phyloP scores from a whole-genome alignment of 176 grass and related monocot species.

The Paspalum vaginatum region DNA sequence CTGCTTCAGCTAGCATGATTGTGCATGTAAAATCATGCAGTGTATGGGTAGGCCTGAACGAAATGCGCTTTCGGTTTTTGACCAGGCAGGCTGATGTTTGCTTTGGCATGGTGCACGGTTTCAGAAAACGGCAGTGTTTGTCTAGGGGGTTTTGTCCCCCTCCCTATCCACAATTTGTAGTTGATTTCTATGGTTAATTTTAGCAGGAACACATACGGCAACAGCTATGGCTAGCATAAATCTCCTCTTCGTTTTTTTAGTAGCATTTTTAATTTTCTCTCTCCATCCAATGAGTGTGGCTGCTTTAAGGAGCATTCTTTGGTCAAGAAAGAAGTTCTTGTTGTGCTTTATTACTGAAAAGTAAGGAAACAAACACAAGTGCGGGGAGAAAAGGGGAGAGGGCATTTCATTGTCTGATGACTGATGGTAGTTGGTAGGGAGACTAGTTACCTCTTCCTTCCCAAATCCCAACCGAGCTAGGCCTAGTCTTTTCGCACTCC shows the following conservation, averaged over 20 bases:
- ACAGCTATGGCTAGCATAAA: neutral
- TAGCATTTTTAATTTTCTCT: neutral
- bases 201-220: neutral
- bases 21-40: slow-evolving; percentile 33
- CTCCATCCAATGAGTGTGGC: slow-evolving; percentile 10
- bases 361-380: slow-evolving; percentile 12
- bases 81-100: neutral
- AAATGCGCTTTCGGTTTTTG: slow-evolving; percentile 38
- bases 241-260: neutral
- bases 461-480: neutral
- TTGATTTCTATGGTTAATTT: neutral
- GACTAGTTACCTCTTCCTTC: neutral
- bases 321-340: slow-evolving; percentile 31
- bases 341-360: slow-evolving; percentile 5
- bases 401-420: neutral
- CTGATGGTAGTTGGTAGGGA: neutral
- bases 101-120: neutral
- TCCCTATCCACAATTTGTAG: neutral
- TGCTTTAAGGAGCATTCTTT: slow-evolving; percentile 50
- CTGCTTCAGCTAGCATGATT: slow-evolving; percentile 28
- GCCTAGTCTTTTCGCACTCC: neutral
- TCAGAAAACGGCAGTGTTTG: neutral
- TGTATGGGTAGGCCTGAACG: slow-evolving; percentile 30
- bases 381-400: neutral
- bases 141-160: neutral